phyloP scores from a whole-genome alignment of 805 yeast genomes.

The Cyberlindnera sargentensis region DNA sequence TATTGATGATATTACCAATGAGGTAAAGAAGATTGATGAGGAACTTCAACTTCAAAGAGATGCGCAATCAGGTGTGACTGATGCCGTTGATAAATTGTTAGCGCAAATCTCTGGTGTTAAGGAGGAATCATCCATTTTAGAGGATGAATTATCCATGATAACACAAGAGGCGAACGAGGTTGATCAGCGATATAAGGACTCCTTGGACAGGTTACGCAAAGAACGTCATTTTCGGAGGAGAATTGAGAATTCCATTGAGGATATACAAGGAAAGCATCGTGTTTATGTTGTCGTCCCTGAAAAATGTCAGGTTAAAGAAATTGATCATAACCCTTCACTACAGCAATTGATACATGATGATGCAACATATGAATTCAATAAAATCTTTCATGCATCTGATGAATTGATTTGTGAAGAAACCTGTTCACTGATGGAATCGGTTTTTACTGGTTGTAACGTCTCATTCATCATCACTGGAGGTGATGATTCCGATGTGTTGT shows the following conservation, averaged over 20 bases:
- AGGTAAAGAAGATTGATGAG: not conserved
- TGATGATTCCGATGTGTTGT: conserved; percentile 1
- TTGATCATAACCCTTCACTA: conserved; percentile 4
- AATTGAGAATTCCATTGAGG: conserved; percentile 44
- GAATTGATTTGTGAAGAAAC: conserved; percentile 3
- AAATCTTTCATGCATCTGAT: conserved; percentile 3
- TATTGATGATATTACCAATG: conserved; percentile 1
- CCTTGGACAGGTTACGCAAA: conserved; percentile 26
- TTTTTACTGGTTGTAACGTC: conserved; percentile 12
- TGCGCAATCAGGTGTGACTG: not conserved
- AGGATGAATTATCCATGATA: conserved; percentile 17
- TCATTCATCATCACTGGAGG: conserved; percentile 6
- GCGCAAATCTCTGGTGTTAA: conserved; percentile 20
- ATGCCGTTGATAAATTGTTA: conserved; percentile 2
- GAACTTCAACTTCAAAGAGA: conserved; percentile 2
- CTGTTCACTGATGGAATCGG: conserved; percentile 5
- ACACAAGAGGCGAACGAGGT: conserved; percentile 18
- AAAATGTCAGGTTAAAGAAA: not conserved
- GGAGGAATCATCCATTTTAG: conserved; percentile 14
- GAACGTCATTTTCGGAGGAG: conserved; percentile 34
- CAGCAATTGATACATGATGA: not conserved
- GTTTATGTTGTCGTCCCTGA: conserved; percentile 12
- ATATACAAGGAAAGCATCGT: conserved; percentile 28
- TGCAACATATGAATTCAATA: conserved; percentile 3
- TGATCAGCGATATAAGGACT: conserved; percentile 17